Percentiles rank a stretch among this genome's conserved stretches.
Evolutionary conservation across 371 early-diverging fungal species (phyloP).

Genomic region (Mucor piriformis): DNA sequence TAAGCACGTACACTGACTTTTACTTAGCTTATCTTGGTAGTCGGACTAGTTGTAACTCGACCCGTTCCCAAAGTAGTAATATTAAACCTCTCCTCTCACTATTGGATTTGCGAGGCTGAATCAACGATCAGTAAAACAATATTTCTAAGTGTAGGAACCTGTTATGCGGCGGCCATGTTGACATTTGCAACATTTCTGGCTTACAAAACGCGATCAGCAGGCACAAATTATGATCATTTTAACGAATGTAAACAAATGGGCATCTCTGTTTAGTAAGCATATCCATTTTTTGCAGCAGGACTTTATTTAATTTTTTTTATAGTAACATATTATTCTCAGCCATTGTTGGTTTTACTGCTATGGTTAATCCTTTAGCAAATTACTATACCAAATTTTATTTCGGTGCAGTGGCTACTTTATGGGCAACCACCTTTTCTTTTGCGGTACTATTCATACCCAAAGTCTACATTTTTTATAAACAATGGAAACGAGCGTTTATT

Average conservation of each 20-base stretch:
- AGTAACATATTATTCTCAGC: constrained; percentile 58
- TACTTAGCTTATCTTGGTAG: constrained; percentile 37
- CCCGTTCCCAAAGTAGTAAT: constrained; percentile 36
- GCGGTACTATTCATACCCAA: constrained; percentile 54
- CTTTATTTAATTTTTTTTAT: background rate
- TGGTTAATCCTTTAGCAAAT: constrained; percentile 50
- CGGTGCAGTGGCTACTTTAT: constrained; percentile 47
- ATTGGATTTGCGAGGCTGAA: constrained; percentile 47
- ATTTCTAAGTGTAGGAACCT: constrained; percentile 29
- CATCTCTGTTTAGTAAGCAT: constrained; percentile 59
- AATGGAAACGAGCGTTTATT: background rate
- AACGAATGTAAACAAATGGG: constrained; percentile 62
- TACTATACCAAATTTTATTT: constrained; percentile 53
- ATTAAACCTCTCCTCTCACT: constrained; percentile 37
- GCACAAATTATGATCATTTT: constrained; percentile 48
- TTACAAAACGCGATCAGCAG: constrained; percentile 54
- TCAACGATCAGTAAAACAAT: constrained; percentile 20
- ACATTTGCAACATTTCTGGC: constrained; percentile 55
- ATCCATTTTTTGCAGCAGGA: background rate
- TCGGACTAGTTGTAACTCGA: constrained; percentile 40
- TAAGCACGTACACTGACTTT: background rate
- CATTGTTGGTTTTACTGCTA: constrained; percentile 49
- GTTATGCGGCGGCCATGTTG: constrained; percentile 43
- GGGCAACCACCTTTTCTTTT: constrained; percentile 56
- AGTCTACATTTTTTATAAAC: constrained; percentile 36